Conservation (phyloP, 1,139 yeast genomes). For the Suhomyces kunorum region DNA sequence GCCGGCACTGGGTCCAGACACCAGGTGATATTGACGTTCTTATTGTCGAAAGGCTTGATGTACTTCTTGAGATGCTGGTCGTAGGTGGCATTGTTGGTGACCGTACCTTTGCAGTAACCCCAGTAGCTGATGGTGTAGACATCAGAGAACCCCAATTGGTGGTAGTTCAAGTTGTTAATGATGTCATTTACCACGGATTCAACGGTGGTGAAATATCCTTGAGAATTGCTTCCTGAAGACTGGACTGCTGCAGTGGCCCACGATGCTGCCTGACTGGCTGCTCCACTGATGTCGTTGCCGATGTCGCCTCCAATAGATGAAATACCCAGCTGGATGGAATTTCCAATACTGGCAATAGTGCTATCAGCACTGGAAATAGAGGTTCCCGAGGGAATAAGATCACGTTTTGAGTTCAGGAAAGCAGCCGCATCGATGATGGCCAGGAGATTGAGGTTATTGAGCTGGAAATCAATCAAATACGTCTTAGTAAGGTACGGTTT, state of each 20-base stretch:
- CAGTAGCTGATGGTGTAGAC: constrained; percentile 67
- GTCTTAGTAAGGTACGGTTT: constrained; percentile 37
- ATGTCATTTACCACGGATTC: constrained; percentile 26
- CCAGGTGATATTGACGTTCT: constrained; percentile 48
- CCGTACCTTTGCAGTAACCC: constrained; percentile 70
- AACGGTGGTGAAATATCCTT: constrained; percentile 50
- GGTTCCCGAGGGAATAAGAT: constrained; percentile 3
- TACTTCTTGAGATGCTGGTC: constrained; percentile 16
- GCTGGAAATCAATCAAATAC: constrained; percentile 41
- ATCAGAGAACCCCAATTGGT: constrained; percentile 54
- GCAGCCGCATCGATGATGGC: constrained; percentile 27
- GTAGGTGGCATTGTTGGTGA: constrained; percentile 14
- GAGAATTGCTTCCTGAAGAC: not conserved
- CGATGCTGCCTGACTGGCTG: not conserved
- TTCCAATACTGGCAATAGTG: constrained; percentile 7
- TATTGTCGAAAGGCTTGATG: constrained; percentile 31
- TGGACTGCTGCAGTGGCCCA: not conserved
- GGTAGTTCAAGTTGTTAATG: constrained; percentile 17
- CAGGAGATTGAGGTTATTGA: constrained; percentile 35
- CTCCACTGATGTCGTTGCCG: constrained; percentile 1
- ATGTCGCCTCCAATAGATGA: not conserved
- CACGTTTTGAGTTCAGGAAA: constrained; percentile 14
- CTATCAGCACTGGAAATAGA: constrained; percentile 2
- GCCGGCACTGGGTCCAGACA: constrained; percentile 56
- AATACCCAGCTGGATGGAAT: constrained; percentile 6